phyloP scores from a whole-genome alignment of 2,329 filamentous ascomycete genomes.

The Fusarium annulatum region DNA sequence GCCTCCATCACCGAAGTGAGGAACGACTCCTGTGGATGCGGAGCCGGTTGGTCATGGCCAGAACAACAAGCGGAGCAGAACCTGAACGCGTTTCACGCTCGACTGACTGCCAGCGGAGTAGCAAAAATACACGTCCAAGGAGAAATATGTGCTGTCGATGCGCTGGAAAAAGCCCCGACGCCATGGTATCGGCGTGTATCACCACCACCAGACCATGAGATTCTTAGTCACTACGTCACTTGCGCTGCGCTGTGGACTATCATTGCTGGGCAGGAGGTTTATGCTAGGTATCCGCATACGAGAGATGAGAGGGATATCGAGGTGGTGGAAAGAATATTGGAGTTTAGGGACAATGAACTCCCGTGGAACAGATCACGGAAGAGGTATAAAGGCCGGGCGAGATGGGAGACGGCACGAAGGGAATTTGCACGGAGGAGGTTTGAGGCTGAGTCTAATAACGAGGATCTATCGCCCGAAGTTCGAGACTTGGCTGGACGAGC shows the following conservation, averaged over 20 bases:
- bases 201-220: neutral
- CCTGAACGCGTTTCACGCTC: neutral
- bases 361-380: conserved; percentile 10
- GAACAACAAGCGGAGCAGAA: conserved; percentile 14
- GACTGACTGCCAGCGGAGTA: neutral
- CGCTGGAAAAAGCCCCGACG: neutral
- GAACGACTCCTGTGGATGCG: conserved; percentile 6
- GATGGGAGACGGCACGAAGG: conserved; percentile 14
- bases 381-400: neutral
- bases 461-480: rapidly evolving
- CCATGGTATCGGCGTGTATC: neutral
- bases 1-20: neutral
- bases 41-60: conserved; percentile 14
- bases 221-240: neutral
- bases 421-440: conserved; percentile 4
- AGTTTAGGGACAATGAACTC: neutral
- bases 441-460: conserved; percentile 1
- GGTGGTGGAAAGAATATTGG: neutral
- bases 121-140: neutral
- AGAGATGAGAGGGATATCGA: conserved; percentile 10
- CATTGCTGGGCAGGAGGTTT: neutral
- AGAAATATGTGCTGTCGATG: rapidly evolving
- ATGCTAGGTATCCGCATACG: neutral
- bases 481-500: neutral
- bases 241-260: neutral